These are phyloP conservation scores for Colletotrichum graminicola DNA, from an alignment of 2,329 filamentous ascomycete species.

Conservation along the genomic window DNA sequence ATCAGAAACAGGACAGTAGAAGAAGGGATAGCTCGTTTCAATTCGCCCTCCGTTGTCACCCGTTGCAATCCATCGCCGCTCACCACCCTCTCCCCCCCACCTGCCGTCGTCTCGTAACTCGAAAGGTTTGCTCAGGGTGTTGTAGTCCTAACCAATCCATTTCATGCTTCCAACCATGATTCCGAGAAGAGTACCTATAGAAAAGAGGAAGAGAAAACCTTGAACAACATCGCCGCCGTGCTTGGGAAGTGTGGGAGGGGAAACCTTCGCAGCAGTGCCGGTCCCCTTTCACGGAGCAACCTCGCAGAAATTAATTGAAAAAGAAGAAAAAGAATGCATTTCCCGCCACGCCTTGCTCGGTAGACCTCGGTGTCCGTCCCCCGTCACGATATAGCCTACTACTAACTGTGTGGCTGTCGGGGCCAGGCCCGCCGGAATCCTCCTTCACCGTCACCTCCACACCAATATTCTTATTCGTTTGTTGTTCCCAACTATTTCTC, in stretches of 20 bases:
- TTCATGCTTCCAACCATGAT: too few species aligned
- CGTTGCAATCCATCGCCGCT: too few species aligned
- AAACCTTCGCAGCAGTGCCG: slow-evolving; percentile 9
- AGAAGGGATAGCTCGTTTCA: too few species aligned
- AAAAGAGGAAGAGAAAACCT: not conserved
- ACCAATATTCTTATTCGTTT: not conserved
- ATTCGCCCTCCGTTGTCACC: too few species aligned
- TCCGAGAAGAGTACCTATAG: too few species aligned
- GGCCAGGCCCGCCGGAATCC: not conserved
- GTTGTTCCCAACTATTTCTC: not conserved
- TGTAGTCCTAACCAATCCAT: too few species aligned
- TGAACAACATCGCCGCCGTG: slow-evolving; percentile 9
- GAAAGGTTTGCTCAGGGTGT: too few species aligned
- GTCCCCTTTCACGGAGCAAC: slow-evolving; percentile 39
- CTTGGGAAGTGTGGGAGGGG: not conserved
- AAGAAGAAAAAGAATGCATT: too few species aligned
- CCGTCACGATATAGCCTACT: slow-evolving; percentile 11
- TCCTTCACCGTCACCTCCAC: not conserved
- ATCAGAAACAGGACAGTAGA: not conserved
- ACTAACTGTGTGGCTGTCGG: slow-evolving; percentile 13
- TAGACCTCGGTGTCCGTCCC: slow-evolving; percentile 20
- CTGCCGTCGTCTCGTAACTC: too few species aligned
- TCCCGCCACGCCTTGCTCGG: slow-evolving; percentile 16
- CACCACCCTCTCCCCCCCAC: too few species aligned
- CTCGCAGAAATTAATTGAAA: slow-evolving; percentile 35